Percentiles rank a stretch among this genome's conserved stretches.
phyloP scores from a whole-genome alignment of 371 early-diverging fungal genomes.

The Mucor racemosus region DNA sequence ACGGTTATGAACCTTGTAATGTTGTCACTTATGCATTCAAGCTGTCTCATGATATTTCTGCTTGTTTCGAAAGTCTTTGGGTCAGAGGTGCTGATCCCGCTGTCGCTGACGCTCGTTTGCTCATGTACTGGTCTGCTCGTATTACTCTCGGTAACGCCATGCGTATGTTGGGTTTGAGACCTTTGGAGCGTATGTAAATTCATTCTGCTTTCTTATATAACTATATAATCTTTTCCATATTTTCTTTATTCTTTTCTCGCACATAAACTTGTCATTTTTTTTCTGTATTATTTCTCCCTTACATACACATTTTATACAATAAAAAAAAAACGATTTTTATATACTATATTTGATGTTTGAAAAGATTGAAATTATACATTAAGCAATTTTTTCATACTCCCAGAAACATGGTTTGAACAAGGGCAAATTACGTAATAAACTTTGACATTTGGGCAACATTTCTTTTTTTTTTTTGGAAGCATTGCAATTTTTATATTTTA shows the following conservation, averaged over 20 bases:
- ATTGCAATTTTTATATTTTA: too few species aligned
- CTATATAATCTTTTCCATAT: constrained; percentile 1
- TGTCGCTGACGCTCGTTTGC: constrained; percentile 80
- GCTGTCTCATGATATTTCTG: constrained; percentile 85
- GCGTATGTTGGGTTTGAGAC: constrained; percentile 76
- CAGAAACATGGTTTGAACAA: too few species aligned
- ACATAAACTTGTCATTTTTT: constrained; percentile 9
- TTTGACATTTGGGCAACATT: too few species aligned
- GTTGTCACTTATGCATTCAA: constrained; percentile 93
- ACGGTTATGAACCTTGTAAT: constrained; percentile 89
- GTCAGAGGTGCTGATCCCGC: constrained; percentile 83
- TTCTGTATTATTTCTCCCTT: constrained; percentile 3
- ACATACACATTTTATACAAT: background rate
- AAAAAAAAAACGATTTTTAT: background rate
- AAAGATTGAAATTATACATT: too few species aligned
- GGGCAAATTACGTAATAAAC: too few species aligned
- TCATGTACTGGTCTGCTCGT: constrained; percentile 78
- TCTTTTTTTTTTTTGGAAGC: too few species aligned
- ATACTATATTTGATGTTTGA: background rate
- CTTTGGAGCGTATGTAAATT: constrained; percentile 86
- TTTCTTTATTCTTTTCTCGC: constrained; percentile 2
- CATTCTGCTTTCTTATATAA: constrained; percentile 8
- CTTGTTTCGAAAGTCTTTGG: constrained; percentile 82
- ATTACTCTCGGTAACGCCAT: constrained; percentile 88
- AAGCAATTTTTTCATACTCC: too few species aligned